These are phyloP conservation scores for Gaeumannomyces sp. DNA, from an alignment of 2,329 filamentous ascomycete genomes.

Conservation along the genomic window DNA sequence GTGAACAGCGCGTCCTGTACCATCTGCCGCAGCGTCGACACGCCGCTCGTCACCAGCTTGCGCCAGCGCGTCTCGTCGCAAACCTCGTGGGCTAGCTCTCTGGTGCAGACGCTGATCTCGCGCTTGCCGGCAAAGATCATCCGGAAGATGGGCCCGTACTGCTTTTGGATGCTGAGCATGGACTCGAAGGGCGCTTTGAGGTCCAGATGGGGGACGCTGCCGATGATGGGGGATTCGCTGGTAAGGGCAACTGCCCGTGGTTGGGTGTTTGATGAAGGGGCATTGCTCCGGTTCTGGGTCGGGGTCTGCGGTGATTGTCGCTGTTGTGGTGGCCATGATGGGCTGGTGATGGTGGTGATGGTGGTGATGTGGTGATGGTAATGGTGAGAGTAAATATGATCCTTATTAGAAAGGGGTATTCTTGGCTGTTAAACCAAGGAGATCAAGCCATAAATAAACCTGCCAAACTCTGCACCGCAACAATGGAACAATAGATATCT, in stretches of 20 bases:
- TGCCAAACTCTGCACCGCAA: too few species aligned
- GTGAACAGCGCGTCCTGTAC: not conserved
- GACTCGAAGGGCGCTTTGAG: constrained; percentile 4
- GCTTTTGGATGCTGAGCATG: not conserved
- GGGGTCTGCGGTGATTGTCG: not conserved
- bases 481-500: too few species aligned
- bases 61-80: constrained; percentile 5
- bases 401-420: too few species aligned
- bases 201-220: constrained; percentile 6
- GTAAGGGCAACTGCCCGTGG: not conserved
- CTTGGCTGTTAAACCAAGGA: too few species aligned
- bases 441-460: too few species aligned
- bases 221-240: not conserved
- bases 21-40: not conserved
- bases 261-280: not conserved
- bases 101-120: constrained; percentile 7
- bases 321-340: not conserved
- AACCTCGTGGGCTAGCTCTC: constrained; percentile 2
- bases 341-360: too few species aligned
- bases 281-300: not conserved
- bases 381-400: too few species aligned
- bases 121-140: constrained; percentile 8
- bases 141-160: constrained; percentile 2
- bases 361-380: too few species aligned
- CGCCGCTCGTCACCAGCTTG: constrained; percentile 5